A percentile compares a stretch with the other conserved stretches of the same genome.
phyloP scores from a whole-genome alignment of 2,329 filamentous ascomycete genomes.

The Trichoderma sp. region DNA sequence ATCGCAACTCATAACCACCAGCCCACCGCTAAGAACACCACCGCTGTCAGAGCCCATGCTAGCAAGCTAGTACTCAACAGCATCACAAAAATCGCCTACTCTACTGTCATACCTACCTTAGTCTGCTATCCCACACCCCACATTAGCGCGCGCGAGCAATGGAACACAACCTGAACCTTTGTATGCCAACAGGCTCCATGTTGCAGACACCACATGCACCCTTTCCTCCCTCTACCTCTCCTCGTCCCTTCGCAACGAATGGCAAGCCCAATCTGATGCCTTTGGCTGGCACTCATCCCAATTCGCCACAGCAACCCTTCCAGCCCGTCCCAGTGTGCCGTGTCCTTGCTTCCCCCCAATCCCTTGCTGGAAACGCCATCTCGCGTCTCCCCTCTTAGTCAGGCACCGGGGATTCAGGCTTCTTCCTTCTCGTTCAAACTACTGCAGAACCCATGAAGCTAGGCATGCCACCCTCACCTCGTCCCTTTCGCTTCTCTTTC shows the following conservation, averaged over 20 bases:
- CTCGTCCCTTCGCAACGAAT: background rate
- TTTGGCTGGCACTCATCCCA: background rate
- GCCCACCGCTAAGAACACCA: too few relatives aligned
- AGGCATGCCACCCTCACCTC: background rate
- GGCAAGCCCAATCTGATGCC: constrained; percentile 14
- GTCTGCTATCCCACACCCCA: background rate
- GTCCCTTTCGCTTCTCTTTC: background rate
- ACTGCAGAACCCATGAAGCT: constrained; percentile 14
- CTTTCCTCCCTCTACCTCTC: background rate
- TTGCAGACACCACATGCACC: background rate
- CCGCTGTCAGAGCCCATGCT: too few relatives aligned
- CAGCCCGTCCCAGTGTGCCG: background rate
- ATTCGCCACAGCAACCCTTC: constrained; percentile 1
- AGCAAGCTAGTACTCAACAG: too few relatives aligned
- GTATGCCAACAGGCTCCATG: background rate
- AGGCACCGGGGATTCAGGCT: constrained; percentile 20
- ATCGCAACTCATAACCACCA: too few relatives aligned
- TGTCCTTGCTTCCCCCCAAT: background rate
- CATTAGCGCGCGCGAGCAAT: constrained; percentile 11
- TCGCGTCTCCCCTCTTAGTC: constrained; percentile 17
- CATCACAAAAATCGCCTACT: too few relatives aligned
- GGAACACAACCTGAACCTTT: too few relatives aligned
- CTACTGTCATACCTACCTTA: too few relatives aligned
- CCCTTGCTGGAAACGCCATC: constrained; percentile 1
- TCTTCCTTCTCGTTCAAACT: background rate